A percentile compares a stretch with the other conserved stretches of the same genome.
phyloP scores from a whole-genome alignment of 768 basidiomycete species.

The Trichaptum fuscoviolaceum region DNA sequence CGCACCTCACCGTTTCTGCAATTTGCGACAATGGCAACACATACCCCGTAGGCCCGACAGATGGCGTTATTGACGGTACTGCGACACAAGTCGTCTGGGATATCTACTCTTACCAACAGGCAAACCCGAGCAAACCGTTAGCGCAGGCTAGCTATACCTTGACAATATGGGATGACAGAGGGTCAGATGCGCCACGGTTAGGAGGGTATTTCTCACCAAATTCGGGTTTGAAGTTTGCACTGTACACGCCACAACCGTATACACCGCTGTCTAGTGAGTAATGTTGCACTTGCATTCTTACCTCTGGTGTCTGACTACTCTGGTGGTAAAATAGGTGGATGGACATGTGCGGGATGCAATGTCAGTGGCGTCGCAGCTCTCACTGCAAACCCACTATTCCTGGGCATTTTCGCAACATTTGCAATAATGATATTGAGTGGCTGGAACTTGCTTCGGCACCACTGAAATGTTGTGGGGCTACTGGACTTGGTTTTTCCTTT shows the following conservation, averaged over 20 bases:
- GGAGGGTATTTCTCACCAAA: constrained; percentile 70
- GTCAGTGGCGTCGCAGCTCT: constrained; percentile 29
- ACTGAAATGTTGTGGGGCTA: neutral
- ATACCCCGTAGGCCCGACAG: constrained; percentile 78
- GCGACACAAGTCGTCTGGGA: constrained; percentile 79
- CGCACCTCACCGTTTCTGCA: constrained; percentile 74
- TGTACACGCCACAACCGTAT: constrained; percentile 76
- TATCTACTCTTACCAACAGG: constrained; percentile 66
- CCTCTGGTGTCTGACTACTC: neutral
- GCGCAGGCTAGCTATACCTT: constrained; percentile 75
- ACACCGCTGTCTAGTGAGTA: constrained; percentile 54
- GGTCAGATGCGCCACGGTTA: constrained; percentile 49
- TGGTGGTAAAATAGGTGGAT: constrained; percentile 34
- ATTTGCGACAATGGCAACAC: constrained; percentile 85
- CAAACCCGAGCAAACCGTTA: constrained; percentile 57
- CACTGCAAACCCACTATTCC: constrained; percentile 47
- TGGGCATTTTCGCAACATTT: constrained; percentile 49
- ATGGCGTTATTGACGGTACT: constrained; percentile 65
- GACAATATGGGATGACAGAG: constrained; percentile 77
- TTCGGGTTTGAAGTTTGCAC: constrained; percentile 67
- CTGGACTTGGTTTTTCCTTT: neutral
- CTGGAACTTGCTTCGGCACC: constrained; percentile 45
- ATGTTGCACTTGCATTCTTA: constrained; percentile 15
- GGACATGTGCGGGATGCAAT: constrained; percentile 46
- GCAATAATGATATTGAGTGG: constrained; percentile 66